These are phyloP conservation scores for Hordeum vulgare DNA, from an alignment of 176 grass and related monocot species.

Conservation along the genomic window DNA sequence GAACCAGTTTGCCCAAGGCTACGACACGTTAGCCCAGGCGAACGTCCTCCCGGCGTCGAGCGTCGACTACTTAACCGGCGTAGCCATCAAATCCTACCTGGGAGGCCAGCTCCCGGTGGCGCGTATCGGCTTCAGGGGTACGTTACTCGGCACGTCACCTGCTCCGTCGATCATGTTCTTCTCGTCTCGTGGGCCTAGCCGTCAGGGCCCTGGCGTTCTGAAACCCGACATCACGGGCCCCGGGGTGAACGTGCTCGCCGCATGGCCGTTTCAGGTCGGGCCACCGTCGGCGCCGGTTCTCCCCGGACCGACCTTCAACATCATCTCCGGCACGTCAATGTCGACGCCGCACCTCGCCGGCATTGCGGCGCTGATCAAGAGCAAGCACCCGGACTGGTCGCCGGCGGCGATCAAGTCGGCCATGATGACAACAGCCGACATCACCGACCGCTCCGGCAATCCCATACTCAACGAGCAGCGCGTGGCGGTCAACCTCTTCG, in stretches of 20 bases:
- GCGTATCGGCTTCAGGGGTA: not conserved
- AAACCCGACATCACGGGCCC: not conserved
- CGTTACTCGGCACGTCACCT: not conserved
- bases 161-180: not conserved
- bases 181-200: not conserved
- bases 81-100: not conserved
- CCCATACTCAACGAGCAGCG: not conserved
- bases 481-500: not conserved
- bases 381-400: conserved; percentile 35
- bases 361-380: not conserved
- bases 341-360: not conserved
- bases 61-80: not conserved
- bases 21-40: conserved; percentile 1
- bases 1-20: conserved; percentile 1
- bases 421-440: conserved; percentile 55
- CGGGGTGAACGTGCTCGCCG: not conserved
- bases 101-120: not conserved
- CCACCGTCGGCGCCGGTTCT: not conserved
- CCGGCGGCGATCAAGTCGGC: conserved; percentile 82
- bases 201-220: not conserved
- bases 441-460: not conserved
- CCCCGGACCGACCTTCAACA: not conserved
- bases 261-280: not conserved
- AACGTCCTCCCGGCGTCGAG: not conserved
- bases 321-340: not conserved